Percentiles rank a stretch among this genome's conserved stretches.
Conservation (phyloP, 2,329 filamentous ascomycete genomes). For the Knufia fluminis region DNA sequence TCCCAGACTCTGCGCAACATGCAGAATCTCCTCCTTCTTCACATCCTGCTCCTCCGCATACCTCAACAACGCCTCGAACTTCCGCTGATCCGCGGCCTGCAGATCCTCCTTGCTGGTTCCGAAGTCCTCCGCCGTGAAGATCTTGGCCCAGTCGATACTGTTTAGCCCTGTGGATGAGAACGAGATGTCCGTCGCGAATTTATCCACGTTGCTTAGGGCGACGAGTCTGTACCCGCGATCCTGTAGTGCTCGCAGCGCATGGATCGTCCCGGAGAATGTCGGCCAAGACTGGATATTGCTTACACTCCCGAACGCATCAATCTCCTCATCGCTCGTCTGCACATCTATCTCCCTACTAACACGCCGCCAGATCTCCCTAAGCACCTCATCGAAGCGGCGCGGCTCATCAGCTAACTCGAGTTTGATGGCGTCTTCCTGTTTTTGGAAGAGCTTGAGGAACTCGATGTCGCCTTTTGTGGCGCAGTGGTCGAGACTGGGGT, state of each 20-base stretch:
- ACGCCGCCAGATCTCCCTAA: slow-evolving; percentile 38
- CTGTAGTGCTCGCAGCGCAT: slow-evolving; percentile 40
- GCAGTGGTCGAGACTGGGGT: slow-evolving; percentile 13
- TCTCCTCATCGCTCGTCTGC: slow-evolving; percentile 27
- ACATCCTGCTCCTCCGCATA: slow-evolving; percentile 47
- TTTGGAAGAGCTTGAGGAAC: slow-evolving; percentile 37
- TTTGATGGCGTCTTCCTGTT: slow-evolving; percentile 44
- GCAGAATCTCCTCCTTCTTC: slow-evolving; percentile 49
- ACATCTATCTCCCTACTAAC: slow-evolving; percentile 27
- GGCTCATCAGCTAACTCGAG: slow-evolving; percentile 39
- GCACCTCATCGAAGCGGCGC: slow-evolving; percentile 51
- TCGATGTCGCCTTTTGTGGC: slow-evolving; percentile 27
- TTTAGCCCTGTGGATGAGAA: slow-evolving; percentile 49
- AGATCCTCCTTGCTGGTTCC: slow-evolving; percentile 52
- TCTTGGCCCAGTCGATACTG: slow-evolving; percentile 37
- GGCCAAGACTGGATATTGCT: slow-evolving; percentile 43
- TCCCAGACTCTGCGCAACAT: slow-evolving; percentile 59
- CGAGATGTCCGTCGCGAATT: slow-evolving; percentile 37
- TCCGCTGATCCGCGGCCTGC: slow-evolving; percentile 18
- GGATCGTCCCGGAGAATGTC: slow-evolving; percentile 48
- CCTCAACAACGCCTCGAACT: slow-evolving; percentile 38
- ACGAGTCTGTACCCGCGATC: slow-evolving; percentile 45
- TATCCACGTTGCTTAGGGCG: slow-evolving; percentile 50
- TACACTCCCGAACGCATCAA: slow-evolving; percentile 36
- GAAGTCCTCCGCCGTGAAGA: slow-evolving; percentile 59